Base-by-base conservation (phyloP, 1,284 basidiomycete species). In the Pseudozyma sp. region DNA sequence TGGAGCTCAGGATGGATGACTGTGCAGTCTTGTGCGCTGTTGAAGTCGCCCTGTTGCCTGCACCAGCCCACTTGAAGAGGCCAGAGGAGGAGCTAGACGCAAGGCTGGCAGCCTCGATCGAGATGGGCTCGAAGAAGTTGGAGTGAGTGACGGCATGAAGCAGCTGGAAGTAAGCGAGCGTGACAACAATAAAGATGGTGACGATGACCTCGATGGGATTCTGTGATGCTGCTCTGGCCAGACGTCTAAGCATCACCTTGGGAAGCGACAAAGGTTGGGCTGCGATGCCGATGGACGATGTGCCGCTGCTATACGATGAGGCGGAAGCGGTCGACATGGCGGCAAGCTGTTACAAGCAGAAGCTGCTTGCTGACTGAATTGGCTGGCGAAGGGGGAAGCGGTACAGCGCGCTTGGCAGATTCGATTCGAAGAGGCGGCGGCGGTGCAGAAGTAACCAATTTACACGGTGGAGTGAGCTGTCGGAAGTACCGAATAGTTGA, bases 111-210 rank as follows among this genome's bases (percentile, higher is more conserved):
- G 78, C 78, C 47, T 80, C 76, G 47, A 60, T 60, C 18, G 64
- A 70, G 40, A 82, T 69, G 56, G 78, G 74, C 65, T 81, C 74
- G 71, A 83, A 86, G 84, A 88, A 87, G 65, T 87, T 86, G 35
- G 86, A 87, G 53, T 86, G 85, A 52, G 93, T 93, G 84, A 95
- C 91, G 48, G 93, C 92, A 70, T 90, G 90, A 62, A 97, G 89
- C 70, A 96, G 89, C 85, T 95, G 93, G 85, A 97, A 95, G 86
- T 97, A 97, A 53, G 92, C 91, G 45, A 97, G 89, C 3, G 95
- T 97, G 39, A 92, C 92, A 67, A 94, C 86, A 82, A 95, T 90
- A 84, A 91, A 93, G 86, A 93, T 92, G 82, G 90, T 89, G 60
- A 96, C 93, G 77, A 96, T 93, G 21, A 92, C 91, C 85, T 97